Evolutionary conservation across 2,329 filamentous ascomycete species (phyloP).

Genomic region (Hypoxylon sp.): DNA sequence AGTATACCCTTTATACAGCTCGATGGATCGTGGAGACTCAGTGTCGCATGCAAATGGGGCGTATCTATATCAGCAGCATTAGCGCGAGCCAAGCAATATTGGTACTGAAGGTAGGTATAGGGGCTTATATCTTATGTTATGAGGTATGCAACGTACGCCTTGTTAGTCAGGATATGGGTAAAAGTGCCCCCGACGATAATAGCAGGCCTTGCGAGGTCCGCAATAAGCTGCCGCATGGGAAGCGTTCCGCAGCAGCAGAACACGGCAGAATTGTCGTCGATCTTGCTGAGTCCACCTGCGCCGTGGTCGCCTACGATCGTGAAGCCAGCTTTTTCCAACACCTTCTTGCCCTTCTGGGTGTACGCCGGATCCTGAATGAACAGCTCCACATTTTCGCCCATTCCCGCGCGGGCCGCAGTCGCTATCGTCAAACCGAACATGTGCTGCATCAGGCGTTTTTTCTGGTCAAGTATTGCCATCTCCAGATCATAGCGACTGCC

Average conservation of each 20-base stretch:
- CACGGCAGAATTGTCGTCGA: slow-evolving; percentile 56
- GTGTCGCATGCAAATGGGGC: slow-evolving; percentile 23
- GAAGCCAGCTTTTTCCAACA: slow-evolving; percentile 44
- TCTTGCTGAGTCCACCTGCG: slow-evolving; percentile 54
- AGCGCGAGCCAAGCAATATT: neutral
- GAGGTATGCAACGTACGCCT: slow-evolving; percentile 4
- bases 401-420: slow-evolving; percentile 1
- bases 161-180: neutral
- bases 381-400: slow-evolving; percentile 31
- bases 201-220: slow-evolving; percentile 56
- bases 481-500: neutral
- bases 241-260: slow-evolving; percentile 53
- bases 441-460: slow-evolving; percentile 41
- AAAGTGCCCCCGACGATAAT: slow-evolving; percentile 19
- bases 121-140: neutral
- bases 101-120: neutral
- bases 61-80: slow-evolving; percentile 13
- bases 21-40: slow-evolving; percentile 39
- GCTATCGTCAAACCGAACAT: slow-evolving; percentile 46
- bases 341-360: slow-evolving; percentile 7
- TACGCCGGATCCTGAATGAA: slow-evolving; percentile 50
- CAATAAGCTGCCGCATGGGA: slow-evolving; percentile 57
- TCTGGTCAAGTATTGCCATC: neutral
- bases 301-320: slow-evolving; percentile 46
- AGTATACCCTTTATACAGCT: slow-evolving; percentile 43